Evolutionary conservation across 495 filamentous ascomycete genomes (phyloP), one percentile per base, ranked within the genome.

Genomic region (Staphylotrichum longicolle): DNA sequence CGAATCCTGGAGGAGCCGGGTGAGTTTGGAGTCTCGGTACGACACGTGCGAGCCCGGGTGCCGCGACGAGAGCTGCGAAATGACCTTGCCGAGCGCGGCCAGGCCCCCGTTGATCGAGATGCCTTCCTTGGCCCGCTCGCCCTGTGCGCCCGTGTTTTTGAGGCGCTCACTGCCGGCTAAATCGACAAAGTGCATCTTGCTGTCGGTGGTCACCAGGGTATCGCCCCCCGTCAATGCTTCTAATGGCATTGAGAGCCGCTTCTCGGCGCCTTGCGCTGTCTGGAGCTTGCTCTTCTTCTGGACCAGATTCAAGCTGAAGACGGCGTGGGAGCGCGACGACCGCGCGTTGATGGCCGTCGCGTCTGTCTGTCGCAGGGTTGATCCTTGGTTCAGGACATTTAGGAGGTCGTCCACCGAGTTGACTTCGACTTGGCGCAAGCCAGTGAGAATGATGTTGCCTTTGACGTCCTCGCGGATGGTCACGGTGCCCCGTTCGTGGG

Each of bases 181-280:
- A 87, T 99, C 94, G 50, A 99, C 94, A 66, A 99, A 99, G 70
- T 99, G 93, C 61, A 99, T 83, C 72, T 99, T 99, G 84, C 95
- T 98, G 71, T 98, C 95, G 20, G 96, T 87, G 7, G 90, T 97
- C 12, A 99, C 81, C 73, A 77, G 81, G 58, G 85, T 85, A 32
- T 85, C 85, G 37, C 74, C 76, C 32, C 84, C 85, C 14, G 85
- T 84, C 78, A 92, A 83, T 34, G 87, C 85, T 68, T 98, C 94
- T 20, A 94, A 72, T 0, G 94, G 94, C 66, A 95, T 86, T 0
- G 94, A 98, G 68, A 91, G 85, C 63, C 94, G 86, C 80, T 95
- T 97, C 65, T 97, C 92, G 8, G 73, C 70, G 7, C 74, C 75
- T 7, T 78, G 75, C 7, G 85, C 74, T 3, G 78, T 74, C 39